These are phyloP conservation scores for Colletotrichum sansevieriae DNA, from an alignment of 2,329 filamentous ascomycete genomes.

Conservation along the genomic window DNA sequence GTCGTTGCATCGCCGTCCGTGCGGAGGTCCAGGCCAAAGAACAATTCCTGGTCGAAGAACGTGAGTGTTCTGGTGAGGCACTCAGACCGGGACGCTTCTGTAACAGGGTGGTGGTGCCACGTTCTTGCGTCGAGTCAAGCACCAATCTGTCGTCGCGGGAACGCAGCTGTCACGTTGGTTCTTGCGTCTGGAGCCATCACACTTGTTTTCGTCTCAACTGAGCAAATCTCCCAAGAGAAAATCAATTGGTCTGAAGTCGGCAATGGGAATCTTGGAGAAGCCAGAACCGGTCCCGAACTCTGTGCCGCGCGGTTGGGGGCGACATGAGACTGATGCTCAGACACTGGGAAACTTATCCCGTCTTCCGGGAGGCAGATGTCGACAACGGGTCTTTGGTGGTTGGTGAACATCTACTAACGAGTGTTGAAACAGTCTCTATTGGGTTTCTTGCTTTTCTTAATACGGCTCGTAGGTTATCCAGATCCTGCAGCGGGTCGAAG, in stretches of 20 bases:
- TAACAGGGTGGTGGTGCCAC: conserved; percentile 26
- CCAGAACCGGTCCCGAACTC: background rate
- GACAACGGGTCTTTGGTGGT: background rate
- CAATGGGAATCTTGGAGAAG: background rate
- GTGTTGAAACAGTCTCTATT: conserved; percentile 5
- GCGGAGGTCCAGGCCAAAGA: background rate
- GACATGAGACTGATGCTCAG: background rate
- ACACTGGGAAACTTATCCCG: conserved; percentile 5
- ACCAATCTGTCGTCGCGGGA: background rate
- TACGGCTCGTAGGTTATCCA: background rate
- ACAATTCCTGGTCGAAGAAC: background rate
- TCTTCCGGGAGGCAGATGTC: background rate
- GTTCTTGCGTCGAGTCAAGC: conserved; percentile 30
- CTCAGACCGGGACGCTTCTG: conserved; percentile 32
- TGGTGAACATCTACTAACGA: background rate
- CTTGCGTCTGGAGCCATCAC: background rate
- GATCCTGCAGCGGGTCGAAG: background rate
- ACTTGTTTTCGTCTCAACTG: conserved; percentile 15
- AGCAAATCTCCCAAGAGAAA: background rate
- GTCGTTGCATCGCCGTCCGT: conserved; percentile 14
- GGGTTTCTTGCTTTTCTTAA: conserved; percentile 1
- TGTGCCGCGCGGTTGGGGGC: background rate
- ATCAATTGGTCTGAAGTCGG: background rate
- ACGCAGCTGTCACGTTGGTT: background rate
- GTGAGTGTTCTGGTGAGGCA: conserved; percentile 14